Evolutionary conservation across 2,329 filamentous ascomycete genomes (phyloP).

Genomic region (Aspergillus tanneri): DNA sequence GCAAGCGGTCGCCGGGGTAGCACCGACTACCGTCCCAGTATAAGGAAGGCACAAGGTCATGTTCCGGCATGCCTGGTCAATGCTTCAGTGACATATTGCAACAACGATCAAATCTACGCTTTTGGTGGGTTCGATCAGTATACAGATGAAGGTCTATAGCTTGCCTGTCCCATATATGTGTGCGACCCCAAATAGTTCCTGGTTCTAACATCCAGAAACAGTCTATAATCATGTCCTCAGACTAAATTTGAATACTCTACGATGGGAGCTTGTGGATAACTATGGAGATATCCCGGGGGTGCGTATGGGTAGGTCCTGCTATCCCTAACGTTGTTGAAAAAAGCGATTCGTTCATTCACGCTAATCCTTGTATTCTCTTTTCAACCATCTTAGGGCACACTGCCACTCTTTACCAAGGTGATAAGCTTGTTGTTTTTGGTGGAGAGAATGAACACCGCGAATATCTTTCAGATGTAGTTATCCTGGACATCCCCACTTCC

Average conservation of each 20-base stretch:
- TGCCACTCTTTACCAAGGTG: conserved; percentile 86
- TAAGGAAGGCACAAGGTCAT: conserved; percentile 74
- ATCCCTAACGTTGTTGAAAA: too few species aligned
- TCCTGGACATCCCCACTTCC: conserved; percentile 91
- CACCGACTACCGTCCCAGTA: conserved; percentile 78
- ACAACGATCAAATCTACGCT: conserved; percentile 94
- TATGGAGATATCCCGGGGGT: conserved; percentile 97
- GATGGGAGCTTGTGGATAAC: conserved; percentile 96
- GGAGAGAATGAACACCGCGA: conserved; percentile 97
- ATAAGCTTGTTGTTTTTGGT: conserved; percentile 95
- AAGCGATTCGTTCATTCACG: too few species aligned
- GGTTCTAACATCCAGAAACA: conserved; percentile 25
- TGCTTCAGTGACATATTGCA: conserved; percentile 97
- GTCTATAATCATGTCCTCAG: conserved; percentile 96
- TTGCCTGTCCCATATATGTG: not conserved
- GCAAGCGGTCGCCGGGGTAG: conserved; percentile 62
- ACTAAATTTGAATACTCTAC: conserved; percentile 80
- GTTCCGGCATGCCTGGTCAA: conserved; percentile 94
- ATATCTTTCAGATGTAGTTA: conserved; percentile 91
- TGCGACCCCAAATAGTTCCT: too few species aligned
- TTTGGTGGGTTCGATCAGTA: conserved; percentile 99
- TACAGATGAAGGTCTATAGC: conserved; percentile 73
- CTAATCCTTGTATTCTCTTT: not conserved
- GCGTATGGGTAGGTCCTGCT: conserved; percentile 83
- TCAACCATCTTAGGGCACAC: conserved; percentile 68